phyloP scores from a whole-genome alignment of 306 rosid species.

The Mimosa pudica region DNA sequence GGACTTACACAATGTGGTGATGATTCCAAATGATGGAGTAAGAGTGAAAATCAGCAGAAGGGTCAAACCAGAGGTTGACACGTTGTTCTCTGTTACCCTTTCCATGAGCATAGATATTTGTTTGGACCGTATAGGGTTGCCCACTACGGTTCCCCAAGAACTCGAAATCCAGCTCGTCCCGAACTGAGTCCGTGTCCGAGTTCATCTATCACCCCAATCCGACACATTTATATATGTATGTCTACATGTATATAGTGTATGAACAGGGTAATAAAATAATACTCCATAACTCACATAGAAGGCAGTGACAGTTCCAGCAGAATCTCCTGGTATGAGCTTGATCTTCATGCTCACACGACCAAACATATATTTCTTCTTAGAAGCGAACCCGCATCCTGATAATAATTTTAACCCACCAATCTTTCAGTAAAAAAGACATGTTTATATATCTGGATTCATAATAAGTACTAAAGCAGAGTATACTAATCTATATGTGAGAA shows the following conservation, averaged over 20 bases:
- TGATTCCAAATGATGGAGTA: constrained; percentile 85
- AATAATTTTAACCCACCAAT: background rate
- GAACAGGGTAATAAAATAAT: background rate
- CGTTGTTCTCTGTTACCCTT: constrained; percentile 87
- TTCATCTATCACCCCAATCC: constrained; percentile 50
- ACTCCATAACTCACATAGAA: constrained; percentile 73
- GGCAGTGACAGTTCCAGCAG: constrained; percentile 97
- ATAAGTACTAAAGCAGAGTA: background rate
- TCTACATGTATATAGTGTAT: background rate
- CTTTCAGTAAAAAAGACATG: background rate
- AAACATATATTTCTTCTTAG: constrained; percentile 69
- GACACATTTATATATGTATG: background rate
- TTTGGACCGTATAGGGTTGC: constrained; percentile 90
- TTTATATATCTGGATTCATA: background rate
- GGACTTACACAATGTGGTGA: constrained; percentile 66
- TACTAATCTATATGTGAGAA: background rate
- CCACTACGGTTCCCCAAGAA: constrained; percentile 92
- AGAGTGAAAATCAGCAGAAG: constrained; percentile 73
- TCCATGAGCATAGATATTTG: constrained; percentile 84
- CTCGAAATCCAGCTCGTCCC: constrained; percentile 93
- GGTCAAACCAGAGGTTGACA: constrained; percentile 95
- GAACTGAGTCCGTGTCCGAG: constrained; percentile 60
- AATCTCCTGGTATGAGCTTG: constrained; percentile 88
- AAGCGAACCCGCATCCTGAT: constrained; percentile 88
- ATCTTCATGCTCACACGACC: constrained; percentile 97